These are phyloP conservation scores for Magnolia sinica DNA, from an alignment of 164 flowering plant species.

Conservation along the genomic window DNA sequence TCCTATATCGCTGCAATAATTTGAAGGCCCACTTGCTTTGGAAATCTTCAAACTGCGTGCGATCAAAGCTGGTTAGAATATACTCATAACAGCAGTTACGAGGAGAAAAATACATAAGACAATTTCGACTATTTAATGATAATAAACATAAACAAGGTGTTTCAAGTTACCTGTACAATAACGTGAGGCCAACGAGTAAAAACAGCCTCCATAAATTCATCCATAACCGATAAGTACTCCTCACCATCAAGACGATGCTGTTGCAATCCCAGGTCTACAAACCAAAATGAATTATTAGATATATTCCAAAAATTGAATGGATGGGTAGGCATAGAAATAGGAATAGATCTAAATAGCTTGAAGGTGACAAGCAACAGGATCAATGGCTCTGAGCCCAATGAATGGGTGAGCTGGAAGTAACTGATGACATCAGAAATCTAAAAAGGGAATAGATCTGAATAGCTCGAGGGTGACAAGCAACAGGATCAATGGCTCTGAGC, in stretches of 20 bases:
- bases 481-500: background rate
- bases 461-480: background rate
- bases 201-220: conserved; percentile 99
- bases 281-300: conserved; percentile 15
- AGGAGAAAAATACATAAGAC: background rate
- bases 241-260: conserved; percentile 92
- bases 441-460: background rate
- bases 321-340: background rate
- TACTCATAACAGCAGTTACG: background rate
- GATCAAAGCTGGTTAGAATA: conserved; percentile 14
- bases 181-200: conserved; percentile 99
- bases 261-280: conserved; percentile 83
- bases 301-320: background rate
- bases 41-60: conserved; percentile 90
- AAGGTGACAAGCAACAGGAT: background rate
- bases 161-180: conserved; percentile 75
- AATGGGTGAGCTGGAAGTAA: background rate
- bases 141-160: background rate
- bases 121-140: background rate
- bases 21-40: conserved; percentile 99
- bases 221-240: conserved; percentile 80
- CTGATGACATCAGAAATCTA: background rate
- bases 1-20: conserved; percentile 87
- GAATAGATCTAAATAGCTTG: background rate
- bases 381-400: background rate